phyloP scores from a whole-genome alignment of 371 early-diverging fungal species.

The Gilbertella persicaria region DNA sequence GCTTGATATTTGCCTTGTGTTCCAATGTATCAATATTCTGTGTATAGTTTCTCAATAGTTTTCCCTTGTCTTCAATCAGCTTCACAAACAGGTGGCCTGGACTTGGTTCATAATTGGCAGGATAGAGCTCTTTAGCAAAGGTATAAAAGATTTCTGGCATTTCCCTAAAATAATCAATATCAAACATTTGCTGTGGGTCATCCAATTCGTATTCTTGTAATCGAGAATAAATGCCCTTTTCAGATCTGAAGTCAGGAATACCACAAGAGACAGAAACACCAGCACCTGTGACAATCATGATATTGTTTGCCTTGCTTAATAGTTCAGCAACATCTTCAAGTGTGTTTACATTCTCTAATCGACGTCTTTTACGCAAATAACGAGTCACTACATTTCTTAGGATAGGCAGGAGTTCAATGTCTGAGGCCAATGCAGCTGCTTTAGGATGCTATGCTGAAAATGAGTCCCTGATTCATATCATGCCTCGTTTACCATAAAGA shows the following conservation, averaged over 20 bases:
- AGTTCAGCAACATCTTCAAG: conserved; percentile 75
- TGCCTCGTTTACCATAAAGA: conserved; percentile 34
- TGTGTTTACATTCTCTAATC: conserved; percentile 63
- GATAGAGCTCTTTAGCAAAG: conserved; percentile 90
- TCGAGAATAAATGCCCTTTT: conserved; percentile 93
- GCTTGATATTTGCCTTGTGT: conserved; percentile 83
- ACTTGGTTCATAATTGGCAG: conserved; percentile 89
- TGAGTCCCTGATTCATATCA: not conserved
- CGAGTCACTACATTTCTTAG: conserved; percentile 54
- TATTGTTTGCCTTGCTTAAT: conserved; percentile 65
- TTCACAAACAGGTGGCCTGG: conserved; percentile 92
- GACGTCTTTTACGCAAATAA: conserved; percentile 59
- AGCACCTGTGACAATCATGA: conserved; percentile 93
- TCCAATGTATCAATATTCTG: conserved; percentile 99
- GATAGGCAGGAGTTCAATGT: conserved; percentile 52
- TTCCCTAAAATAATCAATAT: conserved; percentile 82
- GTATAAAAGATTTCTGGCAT: conserved; percentile 91
- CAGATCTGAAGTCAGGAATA: conserved; percentile 98
- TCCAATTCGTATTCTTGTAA: conserved; percentile 73
- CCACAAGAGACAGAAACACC: conserved; percentile 95
- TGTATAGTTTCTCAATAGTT: conserved; percentile 93
- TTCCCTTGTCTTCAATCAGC: conserved; percentile 78
- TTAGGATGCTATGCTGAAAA: conserved; percentile 33
- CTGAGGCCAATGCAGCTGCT: conserved; percentile 35
- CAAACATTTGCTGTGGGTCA: conserved; percentile 92